These are phyloP conservation scores for Cutaneotrichosporon cutaneum DNA, from an alignment of 1,284 basidiomycete genomes.

Conservation along the genomic window DNA sequence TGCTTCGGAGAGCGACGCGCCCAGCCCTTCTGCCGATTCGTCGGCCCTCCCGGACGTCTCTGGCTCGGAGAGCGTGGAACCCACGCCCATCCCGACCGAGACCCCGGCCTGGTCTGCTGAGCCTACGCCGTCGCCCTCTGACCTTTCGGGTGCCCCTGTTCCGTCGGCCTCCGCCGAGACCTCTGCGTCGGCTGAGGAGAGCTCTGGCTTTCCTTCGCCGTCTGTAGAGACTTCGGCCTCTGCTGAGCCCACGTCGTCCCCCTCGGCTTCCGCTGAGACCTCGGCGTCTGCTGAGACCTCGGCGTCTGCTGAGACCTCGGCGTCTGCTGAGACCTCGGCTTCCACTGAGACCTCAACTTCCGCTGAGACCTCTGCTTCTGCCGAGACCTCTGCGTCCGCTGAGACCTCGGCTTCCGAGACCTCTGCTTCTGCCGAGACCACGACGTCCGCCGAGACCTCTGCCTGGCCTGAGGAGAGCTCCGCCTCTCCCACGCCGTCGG, in stretches of 20 bases:
- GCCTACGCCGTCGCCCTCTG: slow-evolving; percentile 17
- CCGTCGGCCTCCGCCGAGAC: slow-evolving; percentile 10
- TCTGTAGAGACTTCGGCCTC: slow-evolving; percentile 13
- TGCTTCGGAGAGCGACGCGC: background rate
- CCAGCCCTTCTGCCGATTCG: slow-evolving; percentile 9
- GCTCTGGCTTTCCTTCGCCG: slow-evolving; percentile 5
- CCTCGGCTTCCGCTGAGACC: slow-evolving; percentile 7
- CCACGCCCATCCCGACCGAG: background rate
- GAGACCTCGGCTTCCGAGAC: background rate
- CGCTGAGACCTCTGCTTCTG: slow-evolving; percentile 8
- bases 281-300: slow-evolving; percentile 10
- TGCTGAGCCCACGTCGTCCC: slow-evolving; percentile 8
- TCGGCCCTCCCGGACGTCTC: slow-evolving; percentile 12
- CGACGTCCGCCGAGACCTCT: background rate
- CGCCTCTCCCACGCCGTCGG: slow-evolving; percentile 7
- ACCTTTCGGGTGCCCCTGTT: slow-evolving; percentile 2
- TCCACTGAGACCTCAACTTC: slow-evolving; percentile 11
- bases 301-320: background rate
- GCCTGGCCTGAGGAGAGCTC: background rate
- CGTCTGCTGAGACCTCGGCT: slow-evolving; percentile 11
- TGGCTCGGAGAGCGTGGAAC: background rate
- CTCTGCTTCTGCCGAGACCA: slow-evolving; percentile 6
- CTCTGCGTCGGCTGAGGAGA: slow-evolving; percentile 1
- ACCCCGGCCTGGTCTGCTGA: slow-evolving; percentile 8
- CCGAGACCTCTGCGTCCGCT: background rate